Evolutionary conservation across 805 yeast genomes (phyloP), one percentile per base, ranked within the genome.

Genomic region (Kodamaea hsintzibuensis): DNA sequence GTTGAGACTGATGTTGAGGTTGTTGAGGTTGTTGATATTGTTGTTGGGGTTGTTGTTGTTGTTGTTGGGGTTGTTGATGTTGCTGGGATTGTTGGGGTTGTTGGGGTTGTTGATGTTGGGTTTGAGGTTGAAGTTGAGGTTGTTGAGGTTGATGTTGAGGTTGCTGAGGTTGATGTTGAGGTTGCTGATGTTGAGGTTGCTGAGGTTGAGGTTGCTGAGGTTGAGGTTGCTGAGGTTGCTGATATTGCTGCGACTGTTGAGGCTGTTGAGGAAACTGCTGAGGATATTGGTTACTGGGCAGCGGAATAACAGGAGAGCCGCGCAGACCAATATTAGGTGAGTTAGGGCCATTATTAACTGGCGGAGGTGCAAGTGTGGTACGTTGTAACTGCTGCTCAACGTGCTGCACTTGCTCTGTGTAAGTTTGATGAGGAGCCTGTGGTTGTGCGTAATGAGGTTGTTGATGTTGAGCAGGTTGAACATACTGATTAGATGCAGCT

Each of bases 371-470:
- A 44, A 44, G 51, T 3, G 51, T 22, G 2, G 45, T 22, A 3
- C 25, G 43, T 48, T 56, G 59, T 46, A 55, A 46, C 43, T 53
- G 51, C 5, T 54, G 57, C 27, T 55, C 59, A 16, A 56, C 54
- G 19, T 53, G 60, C 59, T 44, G 33, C 37, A 44, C 38, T 7
- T 62, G 66, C 17, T 66, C 68, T 9, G 67, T 66, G 27, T 65
- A 43, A 25, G 18, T 38, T 6, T 42, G 49, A 2, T 35, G 40
- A 10, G 45, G 45, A 7, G 27, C n/a, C n/a, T n/a, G 51, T 25
- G 43, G 51, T 8, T 27, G 51, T 14, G 51, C 48, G 7, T 30
- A 37, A 42, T 17, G 49, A 7, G n/a, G 42, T 10, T 47, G 47
- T 16, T 46, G 30, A 16, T 13, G n/a, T 9, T 22, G 47, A 17